Conservation (phyloP, 2,329 filamentous ascomycete species). For the Macroventuria anomochaeta region DNA sequence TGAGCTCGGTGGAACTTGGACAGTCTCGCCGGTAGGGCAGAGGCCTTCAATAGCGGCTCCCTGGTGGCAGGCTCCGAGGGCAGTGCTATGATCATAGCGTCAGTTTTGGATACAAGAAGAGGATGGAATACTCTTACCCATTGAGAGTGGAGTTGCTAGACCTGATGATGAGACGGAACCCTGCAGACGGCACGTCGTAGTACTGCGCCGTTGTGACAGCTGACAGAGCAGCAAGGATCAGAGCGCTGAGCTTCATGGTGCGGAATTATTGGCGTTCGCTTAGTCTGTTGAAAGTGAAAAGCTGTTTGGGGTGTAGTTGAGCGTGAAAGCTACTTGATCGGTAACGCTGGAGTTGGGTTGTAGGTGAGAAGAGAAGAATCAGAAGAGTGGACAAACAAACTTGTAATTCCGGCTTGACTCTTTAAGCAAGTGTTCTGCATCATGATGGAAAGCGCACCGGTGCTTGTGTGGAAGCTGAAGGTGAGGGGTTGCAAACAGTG, state of each 20-base stretch:
- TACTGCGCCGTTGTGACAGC: conserved; percentile 15
- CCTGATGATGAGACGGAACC: conserved; percentile 33
- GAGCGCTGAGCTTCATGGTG: conserved; percentile 15
- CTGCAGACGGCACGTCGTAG: conserved; percentile 21
- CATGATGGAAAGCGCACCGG: conserved; percentile 1
- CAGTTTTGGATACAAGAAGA: neutral
- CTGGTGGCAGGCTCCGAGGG: conserved; percentile 49
- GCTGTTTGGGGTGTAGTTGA: neutral
- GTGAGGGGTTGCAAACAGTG: conserved; percentile 2
- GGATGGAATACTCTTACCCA: conserved; percentile 12
- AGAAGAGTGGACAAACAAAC: neutral
- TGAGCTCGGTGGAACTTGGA: conserved; percentile 10
- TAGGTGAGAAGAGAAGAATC: conserved; percentile 3
- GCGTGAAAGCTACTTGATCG: neutral
- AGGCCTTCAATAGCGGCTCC: conserved; percentile 56
- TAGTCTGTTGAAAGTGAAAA: neutral
- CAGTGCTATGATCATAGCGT: conserved; percentile 13
- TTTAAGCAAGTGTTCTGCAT: conserved; percentile 8
- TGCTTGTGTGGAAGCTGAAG: neutral
- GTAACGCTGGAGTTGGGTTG: neutral
- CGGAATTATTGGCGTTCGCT: neutral
- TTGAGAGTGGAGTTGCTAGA: conserved; percentile 27
- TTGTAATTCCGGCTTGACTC: neutral
- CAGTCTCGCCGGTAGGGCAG: conserved; percentile 19
- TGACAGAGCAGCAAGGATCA: conserved; percentile 11